Evolutionary conservation across 495 filamentous ascomycete genomes (phyloP).

Genomic region (Penicillium macrosclerotiorum): DNA sequence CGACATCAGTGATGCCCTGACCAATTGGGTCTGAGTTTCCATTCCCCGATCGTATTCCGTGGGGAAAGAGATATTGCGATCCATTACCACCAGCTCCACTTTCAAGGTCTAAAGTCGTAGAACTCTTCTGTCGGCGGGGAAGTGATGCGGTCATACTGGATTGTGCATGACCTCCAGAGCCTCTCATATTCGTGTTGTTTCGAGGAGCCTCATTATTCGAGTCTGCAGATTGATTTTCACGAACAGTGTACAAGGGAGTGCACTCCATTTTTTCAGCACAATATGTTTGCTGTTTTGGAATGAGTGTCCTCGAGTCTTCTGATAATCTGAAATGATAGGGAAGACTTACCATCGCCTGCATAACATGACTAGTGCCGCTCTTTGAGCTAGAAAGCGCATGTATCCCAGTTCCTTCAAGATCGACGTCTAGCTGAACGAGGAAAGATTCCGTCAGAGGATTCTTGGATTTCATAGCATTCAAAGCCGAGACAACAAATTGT

Average conservation of each 20-base stretch:
- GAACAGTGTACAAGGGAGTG: slow-evolving; percentile 9
- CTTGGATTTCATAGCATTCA: slow-evolving; percentile 81
- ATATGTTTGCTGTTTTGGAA: slow-evolving; percentile 8
- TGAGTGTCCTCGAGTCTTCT: background rate
- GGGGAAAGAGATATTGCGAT: slow-evolving; percentile 5
- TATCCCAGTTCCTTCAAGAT: slow-evolving; percentile 67
- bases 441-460: slow-evolving; percentile 96
- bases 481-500: slow-evolving; percentile 83
- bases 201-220: slow-evolving; percentile 1
- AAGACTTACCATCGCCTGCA: slow-evolving; percentile 16
- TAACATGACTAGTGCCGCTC: background rate
- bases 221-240: slow-evolving; percentile 5
- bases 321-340: background rate
- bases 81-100: slow-evolving; percentile 1
- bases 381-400: slow-evolving; percentile 16
- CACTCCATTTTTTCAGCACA: slow-evolving; percentile 12
- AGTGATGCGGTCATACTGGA: slow-evolving; percentile 20
- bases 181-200: slow-evolving; percentile 1
- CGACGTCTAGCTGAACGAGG: slow-evolving; percentile 88
- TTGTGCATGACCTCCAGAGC: background rate
- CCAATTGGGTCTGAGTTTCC: slow-evolving; percentile 4
- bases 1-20: slow-evolving; percentile 20
- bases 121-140: slow-evolving; percentile 26
- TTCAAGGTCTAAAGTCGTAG: background rate
- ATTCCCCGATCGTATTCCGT: background rate